Base-by-base conservation (phyloP, 1,284 basidiomycete genomes). In the Trichosporon ovoides region DNA sequence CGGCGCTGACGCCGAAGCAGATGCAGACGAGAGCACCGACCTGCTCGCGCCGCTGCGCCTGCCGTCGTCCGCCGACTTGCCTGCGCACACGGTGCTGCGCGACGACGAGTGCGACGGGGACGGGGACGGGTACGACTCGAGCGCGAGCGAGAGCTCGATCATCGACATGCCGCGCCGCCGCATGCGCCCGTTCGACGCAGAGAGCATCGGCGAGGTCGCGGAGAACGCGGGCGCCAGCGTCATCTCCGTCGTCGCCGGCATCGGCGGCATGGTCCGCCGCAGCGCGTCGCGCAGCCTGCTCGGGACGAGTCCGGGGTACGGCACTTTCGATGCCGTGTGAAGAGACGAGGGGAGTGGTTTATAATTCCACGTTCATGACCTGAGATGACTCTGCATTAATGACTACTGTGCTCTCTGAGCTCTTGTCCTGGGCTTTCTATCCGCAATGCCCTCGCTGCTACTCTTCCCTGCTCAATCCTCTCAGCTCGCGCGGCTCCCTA, bases 141-240 rank as follows among this genome's bases (percentile, higher is more conserved):
- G 37, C 33, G 36, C 56, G 22, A 52, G 46, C 3, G 61, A 63
- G n/a, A 46, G 36, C 22, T 56, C 54, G 48, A 63, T 63, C 36
- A 63, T 63, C 36, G 61, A 63, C 40, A 52, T 63, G 24, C 61
- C 61, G 9, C 58, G 48, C 13, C 53, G 43, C 3, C 22, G 43
- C 5, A 24, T 48, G 6, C 14, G 22, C 3, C 43, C 24, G 13
- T 14, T 48, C 24, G 43, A 48, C 9, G 43, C 43, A 7, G 43
- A 48, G 43, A 31, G 24, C 14, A 48, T 48, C 3, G 24, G 24
- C 6, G 43, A 48, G 22, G 43, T 48, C 4, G 43, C 43, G 2
- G 43, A 48, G 43, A 28, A 48, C 24, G 43, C 43, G 9, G 18
- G 18, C 14, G 43, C 43, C 7, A 48, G 43, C 24, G 43, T 48